Evolutionary conservation across 176 grass and related monocot genomes (phyloP).

Genomic region (Oryza longistaminata): DNA sequence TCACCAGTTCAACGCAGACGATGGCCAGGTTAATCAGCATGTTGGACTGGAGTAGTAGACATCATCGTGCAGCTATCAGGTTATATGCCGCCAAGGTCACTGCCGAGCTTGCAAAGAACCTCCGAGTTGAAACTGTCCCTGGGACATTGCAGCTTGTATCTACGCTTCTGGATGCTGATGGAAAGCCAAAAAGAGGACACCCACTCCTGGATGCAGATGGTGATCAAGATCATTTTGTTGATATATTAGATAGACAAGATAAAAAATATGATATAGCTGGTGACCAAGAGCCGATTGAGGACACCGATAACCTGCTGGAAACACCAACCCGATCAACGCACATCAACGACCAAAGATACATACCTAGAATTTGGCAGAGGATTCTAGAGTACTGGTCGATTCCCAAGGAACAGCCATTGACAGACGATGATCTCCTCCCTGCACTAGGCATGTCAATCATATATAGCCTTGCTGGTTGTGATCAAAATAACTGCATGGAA

Average conservation of each 20-base stretch:
- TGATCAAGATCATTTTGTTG: neutral
- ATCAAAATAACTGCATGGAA: too few relatives aligned
- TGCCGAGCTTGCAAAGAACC: neutral
- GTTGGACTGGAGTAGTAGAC: too few relatives aligned
- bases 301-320: too few relatives aligned
- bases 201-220: neutral
- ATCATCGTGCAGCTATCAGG: neutral
- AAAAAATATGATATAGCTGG: neutral
- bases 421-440: too few relatives aligned
- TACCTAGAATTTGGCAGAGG: too few relatives aligned
- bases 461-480: too few relatives aligned
- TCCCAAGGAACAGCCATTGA: too few relatives aligned
- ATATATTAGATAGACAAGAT: neutral
- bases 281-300: neutral
- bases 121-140: neutral
- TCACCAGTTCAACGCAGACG: too few relatives aligned
- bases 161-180: neutral
- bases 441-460: too few relatives aligned
- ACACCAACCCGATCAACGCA: too few relatives aligned
- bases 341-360: too few relatives aligned
- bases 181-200: neutral
- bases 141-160: neutral
- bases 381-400: too few relatives aligned
- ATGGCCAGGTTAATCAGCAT: neutral
- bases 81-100: conserved; percentile 6